Conservation (phyloP, 2,329 filamentous ascomycete species). For the Calonectria fujianensis region DNA sequence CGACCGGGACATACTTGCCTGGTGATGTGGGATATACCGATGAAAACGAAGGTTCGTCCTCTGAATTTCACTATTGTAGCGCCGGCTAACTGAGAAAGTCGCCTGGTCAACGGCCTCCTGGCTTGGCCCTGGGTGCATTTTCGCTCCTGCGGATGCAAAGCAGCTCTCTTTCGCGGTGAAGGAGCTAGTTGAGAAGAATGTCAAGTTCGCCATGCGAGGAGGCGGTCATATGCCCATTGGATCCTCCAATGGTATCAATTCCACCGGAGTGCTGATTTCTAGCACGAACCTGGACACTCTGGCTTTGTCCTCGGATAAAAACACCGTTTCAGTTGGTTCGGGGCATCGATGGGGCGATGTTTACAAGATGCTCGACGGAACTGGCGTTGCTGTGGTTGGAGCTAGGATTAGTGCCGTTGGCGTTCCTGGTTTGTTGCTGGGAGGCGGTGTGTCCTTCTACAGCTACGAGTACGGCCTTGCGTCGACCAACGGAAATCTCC, state of each 20-base stretch:
- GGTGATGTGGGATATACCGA: neutral
- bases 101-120: neutral
- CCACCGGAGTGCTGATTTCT: constrained; percentile 3
- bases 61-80: neutral
- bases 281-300: constrained; percentile 17
- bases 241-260: neutral
- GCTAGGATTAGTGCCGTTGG: neutral
- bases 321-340: neutral
- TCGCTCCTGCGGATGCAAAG: neutral
- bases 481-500: constrained; percentile 3
- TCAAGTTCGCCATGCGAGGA: constrained; percentile 14
- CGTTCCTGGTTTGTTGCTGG: constrained; percentile 2
- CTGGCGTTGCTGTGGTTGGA: neutral
- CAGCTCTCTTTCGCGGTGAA: neutral
- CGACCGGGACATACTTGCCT: neutral
- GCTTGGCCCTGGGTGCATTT: neutral
- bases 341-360: constrained; percentile 1
- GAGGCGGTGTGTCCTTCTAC: constrained; percentile 5
- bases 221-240: constrained; percentile 11
- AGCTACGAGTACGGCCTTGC: constrained; percentile 20
- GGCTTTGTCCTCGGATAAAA: neutral
- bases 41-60: neutral
- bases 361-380: neutral
- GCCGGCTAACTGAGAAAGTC: neutral
- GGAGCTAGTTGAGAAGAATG: neutral